These are phyloP conservation scores for Silene noctiflora DNA, from an alignment of 179 eudicot species.

Conservation along the genomic window DNA sequence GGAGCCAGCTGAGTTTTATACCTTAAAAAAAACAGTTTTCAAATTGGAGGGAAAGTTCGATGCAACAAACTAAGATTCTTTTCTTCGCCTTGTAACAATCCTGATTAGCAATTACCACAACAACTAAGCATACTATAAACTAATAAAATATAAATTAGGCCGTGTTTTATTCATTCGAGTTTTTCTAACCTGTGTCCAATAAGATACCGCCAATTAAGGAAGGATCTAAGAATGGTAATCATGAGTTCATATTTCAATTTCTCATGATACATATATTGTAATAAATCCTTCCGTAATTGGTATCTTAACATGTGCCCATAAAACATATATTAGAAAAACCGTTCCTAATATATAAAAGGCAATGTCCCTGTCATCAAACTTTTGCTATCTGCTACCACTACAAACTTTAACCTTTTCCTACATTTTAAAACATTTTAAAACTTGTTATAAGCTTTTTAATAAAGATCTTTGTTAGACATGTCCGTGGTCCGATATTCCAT, in stretches of 20 bases:
- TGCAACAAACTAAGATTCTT: conserved; percentile 43
- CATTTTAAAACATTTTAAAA: too few relatives aligned
- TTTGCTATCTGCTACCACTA: not conserved
- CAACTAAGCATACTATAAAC: conserved; percentile 14
- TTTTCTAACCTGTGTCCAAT: too few relatives aligned
- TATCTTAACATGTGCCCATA: too few relatives aligned
- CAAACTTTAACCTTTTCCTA: not conserved
- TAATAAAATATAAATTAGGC: not conserved
- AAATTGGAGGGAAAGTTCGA: conserved; percentile 32
- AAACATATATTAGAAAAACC: too few relatives aligned
- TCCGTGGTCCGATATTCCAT: not conserved
- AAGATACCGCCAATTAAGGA: too few relatives aligned
- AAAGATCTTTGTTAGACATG: not conserved
- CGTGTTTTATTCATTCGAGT: not conserved
- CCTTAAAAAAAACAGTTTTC: conserved; percentile 2
- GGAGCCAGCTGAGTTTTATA: conserved; percentile 29
- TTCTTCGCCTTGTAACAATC: conserved; percentile 35
- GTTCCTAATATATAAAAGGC: not conserved
- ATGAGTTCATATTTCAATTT: too few relatives aligned
- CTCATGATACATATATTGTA: too few relatives aligned
- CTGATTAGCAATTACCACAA: conserved; percentile 15
- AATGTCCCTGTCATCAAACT: not conserved
- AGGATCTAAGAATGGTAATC: too few relatives aligned
- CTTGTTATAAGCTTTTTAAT: not conserved
- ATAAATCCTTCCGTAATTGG: too few relatives aligned